Percentiles rank a stretch among this genome's conserved stretches.
These are phyloP conservation scores for Bonia amplexicaulis DNA, from an alignment of 176 grass and related monocot genomes.

Conservation along the genomic window DNA sequence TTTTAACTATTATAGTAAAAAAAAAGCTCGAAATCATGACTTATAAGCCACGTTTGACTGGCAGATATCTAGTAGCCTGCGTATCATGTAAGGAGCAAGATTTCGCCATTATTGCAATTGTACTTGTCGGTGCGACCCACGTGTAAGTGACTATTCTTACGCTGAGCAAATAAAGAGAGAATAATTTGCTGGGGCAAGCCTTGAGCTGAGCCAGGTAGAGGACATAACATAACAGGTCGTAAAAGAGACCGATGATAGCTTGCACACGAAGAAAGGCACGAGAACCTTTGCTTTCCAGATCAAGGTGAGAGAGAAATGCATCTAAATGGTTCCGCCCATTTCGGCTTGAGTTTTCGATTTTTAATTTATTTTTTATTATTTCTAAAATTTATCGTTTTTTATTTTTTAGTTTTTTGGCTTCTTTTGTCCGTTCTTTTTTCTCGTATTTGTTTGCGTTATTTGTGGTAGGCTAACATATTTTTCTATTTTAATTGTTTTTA, in stretches of 20 bases:
- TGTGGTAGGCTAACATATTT: too few relatives aligned
- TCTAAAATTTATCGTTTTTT: too few relatives aligned
- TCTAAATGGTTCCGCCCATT: too few relatives aligned
- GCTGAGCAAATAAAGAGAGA: too few relatives aligned
- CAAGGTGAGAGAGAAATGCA: constrained; percentile 34
- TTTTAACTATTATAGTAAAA: rapidly evolving
- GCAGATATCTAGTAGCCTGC: not conserved
- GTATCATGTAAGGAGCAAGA: not conserved
- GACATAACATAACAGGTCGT: not conserved
- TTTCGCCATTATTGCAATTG: not conserved
- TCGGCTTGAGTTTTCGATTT: too few relatives aligned
- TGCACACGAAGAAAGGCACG: constrained; percentile 43
- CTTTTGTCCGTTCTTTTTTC: too few relatives aligned
- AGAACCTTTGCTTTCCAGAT: constrained; percentile 28
- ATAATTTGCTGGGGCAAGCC: not conserved
- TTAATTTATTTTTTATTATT: too few relatives aligned
- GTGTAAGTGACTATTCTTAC: not conserved
- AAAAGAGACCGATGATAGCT: constrained; percentile 20
- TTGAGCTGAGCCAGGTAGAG: not conserved
- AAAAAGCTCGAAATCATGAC: too few relatives aligned
- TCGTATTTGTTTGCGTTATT: too few relatives aligned
- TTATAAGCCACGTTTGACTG: too few relatives aligned
- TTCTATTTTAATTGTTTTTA: too few relatives aligned
- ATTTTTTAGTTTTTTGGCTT: too few relatives aligned
- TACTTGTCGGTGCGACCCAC: not conserved